phyloP scores from a whole-genome alignment of 768 basidiomycete species.

The Russula compacta region DNA sequence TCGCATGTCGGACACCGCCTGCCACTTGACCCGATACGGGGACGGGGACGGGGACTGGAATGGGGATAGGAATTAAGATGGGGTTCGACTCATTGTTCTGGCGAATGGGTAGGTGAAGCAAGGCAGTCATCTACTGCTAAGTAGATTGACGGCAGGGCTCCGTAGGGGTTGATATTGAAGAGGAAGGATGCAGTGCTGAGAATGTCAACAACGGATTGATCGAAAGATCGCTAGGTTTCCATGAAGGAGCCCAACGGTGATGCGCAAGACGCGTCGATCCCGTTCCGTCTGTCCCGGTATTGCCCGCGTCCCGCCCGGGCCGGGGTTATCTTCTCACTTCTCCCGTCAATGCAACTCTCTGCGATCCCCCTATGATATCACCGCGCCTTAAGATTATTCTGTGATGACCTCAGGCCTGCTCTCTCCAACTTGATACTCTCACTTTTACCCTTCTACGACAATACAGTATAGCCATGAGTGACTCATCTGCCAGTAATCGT shows the following conservation, averaged over 20 bases:
- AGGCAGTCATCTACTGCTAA: neutral
- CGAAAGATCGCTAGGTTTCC: neutral
- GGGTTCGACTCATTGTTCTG: constrained; percentile 5
- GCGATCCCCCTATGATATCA: neutral
- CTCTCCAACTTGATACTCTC: too few species aligned
- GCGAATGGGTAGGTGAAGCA: constrained; percentile 2
- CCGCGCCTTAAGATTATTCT: neutral
- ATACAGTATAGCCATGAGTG: neutral
- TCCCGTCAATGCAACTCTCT: too few species aligned
- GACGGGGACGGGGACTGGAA: neutral
- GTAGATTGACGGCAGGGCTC: neutral
- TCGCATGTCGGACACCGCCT: constrained; percentile 32
- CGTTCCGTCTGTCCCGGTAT: neutral
- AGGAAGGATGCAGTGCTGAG: neutral
- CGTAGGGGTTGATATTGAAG: neutral
- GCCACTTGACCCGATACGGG: neutral
- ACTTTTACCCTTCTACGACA: too few species aligned
- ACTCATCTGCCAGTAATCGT: neutral
- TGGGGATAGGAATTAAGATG: neutral
- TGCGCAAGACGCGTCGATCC: neutral
- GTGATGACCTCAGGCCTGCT: too few species aligned
- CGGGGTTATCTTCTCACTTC: too few species aligned
- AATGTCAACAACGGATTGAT: neutral
- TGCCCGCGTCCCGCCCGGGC: neutral
- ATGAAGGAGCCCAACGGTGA: neutral